Evolutionary conservation across 1,284 basidiomycete species (phyloP).

Genomic region (Moniliella sp.): DNA sequence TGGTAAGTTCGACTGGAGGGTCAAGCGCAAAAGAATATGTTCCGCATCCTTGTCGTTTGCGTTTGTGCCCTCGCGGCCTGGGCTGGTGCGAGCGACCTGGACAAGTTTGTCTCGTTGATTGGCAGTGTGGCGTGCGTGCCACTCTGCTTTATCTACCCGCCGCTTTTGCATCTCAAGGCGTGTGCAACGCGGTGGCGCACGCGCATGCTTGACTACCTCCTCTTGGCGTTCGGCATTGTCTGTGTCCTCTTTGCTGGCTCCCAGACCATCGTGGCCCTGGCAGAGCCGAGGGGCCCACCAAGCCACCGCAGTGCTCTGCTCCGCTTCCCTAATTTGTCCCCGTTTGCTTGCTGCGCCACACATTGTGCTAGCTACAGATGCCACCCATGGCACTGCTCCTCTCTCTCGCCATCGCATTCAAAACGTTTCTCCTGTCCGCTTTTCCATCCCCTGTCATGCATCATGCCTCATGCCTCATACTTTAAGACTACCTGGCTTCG

Average conservation of each 20-base stretch:
- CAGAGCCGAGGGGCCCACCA: not conserved
- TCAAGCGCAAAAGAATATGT: slow-evolving; percentile 72
- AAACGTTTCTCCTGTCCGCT: no score
- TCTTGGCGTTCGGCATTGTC: slow-evolving; percentile 61
- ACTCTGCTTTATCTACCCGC: slow-evolving; percentile 72
- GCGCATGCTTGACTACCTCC: slow-evolving; percentile 52
- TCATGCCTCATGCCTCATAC: no score
- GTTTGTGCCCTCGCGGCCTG: slow-evolving; percentile 57
- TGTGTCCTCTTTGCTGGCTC: slow-evolving; percentile 64
- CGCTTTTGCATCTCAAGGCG: slow-evolving; percentile 75
- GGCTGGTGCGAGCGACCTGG: slow-evolving; percentile 66
- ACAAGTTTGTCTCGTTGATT: slow-evolving; percentile 87
- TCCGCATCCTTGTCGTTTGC: slow-evolving; percentile 56
- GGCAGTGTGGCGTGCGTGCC: slow-evolving; percentile 87
- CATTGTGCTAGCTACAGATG: no score
- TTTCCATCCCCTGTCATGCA: no score
- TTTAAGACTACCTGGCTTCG: no score
- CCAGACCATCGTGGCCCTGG: slow-evolving; percentile 45
- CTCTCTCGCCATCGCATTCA: no score
- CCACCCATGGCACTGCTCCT: no score
- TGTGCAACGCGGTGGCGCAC: slow-evolving; percentile 52
- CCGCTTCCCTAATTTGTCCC: no score
- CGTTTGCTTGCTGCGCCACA: no score
- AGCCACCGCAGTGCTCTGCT: no score
- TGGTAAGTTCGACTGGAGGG: slow-evolving; percentile 53